Conservation (phyloP, 257 asterid species). For the Solanum gandarillasii region DNA sequence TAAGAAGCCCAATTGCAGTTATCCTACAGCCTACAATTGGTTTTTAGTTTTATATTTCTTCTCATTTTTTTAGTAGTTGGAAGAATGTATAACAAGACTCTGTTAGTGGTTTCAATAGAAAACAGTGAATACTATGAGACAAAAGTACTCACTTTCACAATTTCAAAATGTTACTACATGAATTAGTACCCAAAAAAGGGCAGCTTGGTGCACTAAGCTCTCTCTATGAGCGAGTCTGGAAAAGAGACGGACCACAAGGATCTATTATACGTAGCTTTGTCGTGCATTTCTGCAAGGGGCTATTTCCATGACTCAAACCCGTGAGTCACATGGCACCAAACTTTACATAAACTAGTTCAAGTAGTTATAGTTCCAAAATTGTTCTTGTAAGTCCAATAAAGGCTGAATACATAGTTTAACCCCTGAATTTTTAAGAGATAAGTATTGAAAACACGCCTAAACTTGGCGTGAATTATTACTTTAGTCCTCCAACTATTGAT, state of each 20-base stretch:
- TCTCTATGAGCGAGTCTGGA: not conserved
- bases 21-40: not conserved
- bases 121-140: not conserved
- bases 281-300: not conserved
- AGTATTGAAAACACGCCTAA: too few species aligned
- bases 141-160: not conserved
- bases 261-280: too few species aligned
- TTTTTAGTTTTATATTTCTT: not conserved
- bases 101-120: not conserved
- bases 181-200: not conserved
- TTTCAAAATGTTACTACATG: not conserved
- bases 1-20: conserved; percentile 26
- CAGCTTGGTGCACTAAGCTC: not conserved
- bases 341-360: not conserved
- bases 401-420: not conserved
- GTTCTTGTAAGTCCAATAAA: not conserved
- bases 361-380: not conserved
- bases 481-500: too few species aligned
- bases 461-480: too few species aligned
- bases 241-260: not conserved
- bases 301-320: not conserved
- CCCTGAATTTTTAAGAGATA: not conserved
- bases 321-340: not conserved
- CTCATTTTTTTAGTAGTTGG: not conserved
- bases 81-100: not conserved